Base-by-base conservation (phyloP, 352 stramenopile genomes). In the Blastocystis sp. region DNA sequence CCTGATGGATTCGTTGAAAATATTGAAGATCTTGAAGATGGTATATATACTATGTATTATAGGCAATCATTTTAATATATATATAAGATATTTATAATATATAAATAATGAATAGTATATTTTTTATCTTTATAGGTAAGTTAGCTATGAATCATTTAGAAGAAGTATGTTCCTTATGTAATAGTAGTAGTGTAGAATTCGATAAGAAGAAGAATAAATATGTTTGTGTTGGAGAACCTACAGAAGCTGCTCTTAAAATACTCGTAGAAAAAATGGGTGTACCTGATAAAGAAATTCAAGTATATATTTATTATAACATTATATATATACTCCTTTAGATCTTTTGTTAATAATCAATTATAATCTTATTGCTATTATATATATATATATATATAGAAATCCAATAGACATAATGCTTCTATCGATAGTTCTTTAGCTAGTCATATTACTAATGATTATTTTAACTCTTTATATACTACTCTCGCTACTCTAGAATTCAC, bases 241-340 rank as follows among this genome's bases (percentile, higher is more conserved):
- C 91, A 0, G 91, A 98, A 74, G 80, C 90, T 16, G 88, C 88
- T 1, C 72, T 98, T 1, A 80, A 94, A 56, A 77, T 94, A 28
- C 77, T 92, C 3, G 79, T 89, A 6, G 78, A 83, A 64, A 95
- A 95, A 73, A 85, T 93, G 49, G 83, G 84, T 18, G 72, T 95
- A 23, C 70, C 73, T 0, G 46, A 36, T n/a, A 9, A 36, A 2
- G 2, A 18, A 1, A 13, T n/a, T n/a, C n/a, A n/a, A n/a, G n/a
- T n/a, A n/a, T n/a, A n/a, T n/a, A n/a, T n/a, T n/a, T n/a, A n/a
- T n/a, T n/a, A n/a, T n/a, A n/a, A n/a, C n/a, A n/a, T n/a, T n/a
- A n/a, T n/a, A n/a, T n/a, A n/a, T n/a, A n/a, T n/a, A n/a, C n/a
- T n/a, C n/a, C n/a, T n/a, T n/a, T n/a, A n/a, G n/a, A n/a, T n/a